Evolutionary conservation across 1,284 basidiomycete genomes (phyloP).

Genomic region (Neotropicomus parvogracilis): DNA sequence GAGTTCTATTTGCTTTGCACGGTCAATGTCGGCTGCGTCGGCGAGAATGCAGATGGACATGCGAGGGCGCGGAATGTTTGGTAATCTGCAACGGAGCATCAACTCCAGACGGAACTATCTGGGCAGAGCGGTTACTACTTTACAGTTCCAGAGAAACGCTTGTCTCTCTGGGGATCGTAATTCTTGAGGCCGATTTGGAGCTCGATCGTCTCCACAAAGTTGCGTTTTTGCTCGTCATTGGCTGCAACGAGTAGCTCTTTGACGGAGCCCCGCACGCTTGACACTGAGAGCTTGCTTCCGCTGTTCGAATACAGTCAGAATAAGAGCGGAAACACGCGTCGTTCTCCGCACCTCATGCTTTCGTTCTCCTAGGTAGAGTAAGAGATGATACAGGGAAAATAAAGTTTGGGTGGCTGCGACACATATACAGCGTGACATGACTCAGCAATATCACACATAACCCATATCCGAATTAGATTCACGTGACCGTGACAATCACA

Average conservation of each 20-base stretch:
- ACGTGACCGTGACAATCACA: constrained; percentile 24
- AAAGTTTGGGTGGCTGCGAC: constrained; percentile 33
- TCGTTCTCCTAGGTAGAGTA: constrained; percentile 16
- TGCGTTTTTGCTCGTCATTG: constrained; percentile 80
- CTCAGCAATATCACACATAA: constrained; percentile 16
- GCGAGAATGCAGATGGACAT: constrained; percentile 99
- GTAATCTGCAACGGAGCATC: constrained; percentile 58
- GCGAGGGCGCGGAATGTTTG: constrained; percentile 94
- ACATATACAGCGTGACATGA: constrained; percentile 37
- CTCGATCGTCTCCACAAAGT: constrained; percentile 92
- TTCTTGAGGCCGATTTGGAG: constrained; percentile 97
- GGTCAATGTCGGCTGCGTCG: constrained; percentile 98
- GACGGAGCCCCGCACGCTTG: constrained; percentile 97
- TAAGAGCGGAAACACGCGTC: rapidly evolving
- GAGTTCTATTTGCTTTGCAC: constrained; percentile 94
- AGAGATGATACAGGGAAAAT: constrained; percentile 26
- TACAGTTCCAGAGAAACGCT: constrained; percentile 97
- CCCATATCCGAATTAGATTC: background rate
- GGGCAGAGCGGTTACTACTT: constrained; percentile 52
- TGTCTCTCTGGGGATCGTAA: constrained; percentile 94
- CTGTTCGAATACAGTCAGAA: constrained; percentile 17
- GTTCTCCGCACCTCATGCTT: constrained; percentile 31
- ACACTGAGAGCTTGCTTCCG: constrained; percentile 83
- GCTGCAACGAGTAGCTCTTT: constrained; percentile 78
- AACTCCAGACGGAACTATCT: background rate